These are phyloP conservation scores for Zasmidium angulare DNA, from an alignment of 2,329 filamentous ascomycete species.

Conservation along the genomic window DNA sequence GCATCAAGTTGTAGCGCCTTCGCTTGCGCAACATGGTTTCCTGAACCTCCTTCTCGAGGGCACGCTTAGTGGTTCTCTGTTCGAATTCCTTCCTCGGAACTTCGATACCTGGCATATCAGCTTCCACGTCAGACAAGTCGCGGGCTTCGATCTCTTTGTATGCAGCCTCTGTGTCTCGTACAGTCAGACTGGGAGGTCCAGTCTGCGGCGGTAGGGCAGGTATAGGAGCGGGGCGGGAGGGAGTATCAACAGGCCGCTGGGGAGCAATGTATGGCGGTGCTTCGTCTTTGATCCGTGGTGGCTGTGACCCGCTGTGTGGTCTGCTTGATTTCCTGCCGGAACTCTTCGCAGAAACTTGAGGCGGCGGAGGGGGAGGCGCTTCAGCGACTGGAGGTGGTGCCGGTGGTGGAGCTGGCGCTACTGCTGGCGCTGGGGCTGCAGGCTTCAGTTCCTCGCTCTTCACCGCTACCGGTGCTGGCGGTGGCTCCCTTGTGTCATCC, in stretches of 20 bases:
- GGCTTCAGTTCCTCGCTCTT: conserved; percentile 3
- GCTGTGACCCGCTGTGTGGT: conserved; percentile 29
- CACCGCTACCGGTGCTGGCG: too few species aligned
- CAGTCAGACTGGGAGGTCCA: conserved; percentile 37
- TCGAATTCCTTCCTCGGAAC: conserved; percentile 54
- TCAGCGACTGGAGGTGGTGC: conserved; percentile 1
- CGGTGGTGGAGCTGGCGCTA: conserved; percentile 13
- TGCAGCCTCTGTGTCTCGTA: conserved; percentile 58
- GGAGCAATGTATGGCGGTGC: conserved; percentile 7
- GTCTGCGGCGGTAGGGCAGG: conserved; percentile 25
- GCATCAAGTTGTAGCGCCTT: conserved; percentile 56
- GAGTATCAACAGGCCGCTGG: neutral
- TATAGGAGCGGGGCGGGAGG: neutral
- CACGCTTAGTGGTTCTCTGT: conserved; percentile 63
- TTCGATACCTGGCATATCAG: conserved; percentile 54
- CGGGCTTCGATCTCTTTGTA: conserved; percentile 61
- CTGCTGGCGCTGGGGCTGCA: conserved; percentile 8
- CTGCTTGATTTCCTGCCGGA: conserved; percentile 28
- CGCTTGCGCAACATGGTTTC: conserved; percentile 69
- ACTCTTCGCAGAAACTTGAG: conserved; percentile 16
- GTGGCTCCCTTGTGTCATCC: conserved; percentile 49
- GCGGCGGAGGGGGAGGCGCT: conserved; percentile 10
- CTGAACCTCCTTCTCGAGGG: conserved; percentile 61
- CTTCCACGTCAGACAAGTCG: conserved; percentile 61
- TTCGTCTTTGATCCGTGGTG: conserved; percentile 7